Base-by-base conservation (phyloP, 495 filamentous ascomycete species). In the Penicillium daleae region DNA sequence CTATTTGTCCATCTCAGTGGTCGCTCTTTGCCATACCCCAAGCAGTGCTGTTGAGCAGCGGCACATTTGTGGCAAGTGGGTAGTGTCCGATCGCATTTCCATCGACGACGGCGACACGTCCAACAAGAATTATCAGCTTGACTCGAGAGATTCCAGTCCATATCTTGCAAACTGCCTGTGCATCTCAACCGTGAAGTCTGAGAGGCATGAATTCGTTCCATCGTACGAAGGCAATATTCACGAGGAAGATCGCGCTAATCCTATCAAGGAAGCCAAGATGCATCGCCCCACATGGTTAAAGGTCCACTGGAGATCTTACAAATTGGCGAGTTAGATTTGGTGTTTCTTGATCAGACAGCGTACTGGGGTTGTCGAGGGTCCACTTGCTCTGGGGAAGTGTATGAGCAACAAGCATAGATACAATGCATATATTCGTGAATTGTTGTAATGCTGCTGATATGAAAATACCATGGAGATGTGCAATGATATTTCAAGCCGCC, bases 1-100 rank as follows among this genome's bases (percentile, higher is more conserved):
- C 67, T 62, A 62, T 69, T 64, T 13, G 57, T 59, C 67, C 67
- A 69, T 60, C 63, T 42, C 19, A 69, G 19, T 8, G 67, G 67
- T 42, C 46, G 59, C 6, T 50, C 52, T 55, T 46, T 54, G 27
- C 40, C 57, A 37, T 69, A 69, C n/a, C 63, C 64, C 53, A 61
- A 58, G 26, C 67, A 69, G 27, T 6, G 31, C 19, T 60, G 40
- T n/a, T 33, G 26, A 35, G 31, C 6, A 21, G 32, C 32, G 4
- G 29, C 22, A 33, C 67, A 69, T 52, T 64, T 64, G 2, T 52
- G 40, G 56, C 67, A 69, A 15, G n/a, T 6, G 3, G 67, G 67
- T 17, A 69, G 60, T 42, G 26, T n/a, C 40, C 64, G 67, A 39
- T 69, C 67, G 56, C 67, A 69, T 57, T 64, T 61, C 31, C 60